Base-by-base conservation (phyloP, 768 basidiomycete species). In the Trametes cingulata region DNA sequence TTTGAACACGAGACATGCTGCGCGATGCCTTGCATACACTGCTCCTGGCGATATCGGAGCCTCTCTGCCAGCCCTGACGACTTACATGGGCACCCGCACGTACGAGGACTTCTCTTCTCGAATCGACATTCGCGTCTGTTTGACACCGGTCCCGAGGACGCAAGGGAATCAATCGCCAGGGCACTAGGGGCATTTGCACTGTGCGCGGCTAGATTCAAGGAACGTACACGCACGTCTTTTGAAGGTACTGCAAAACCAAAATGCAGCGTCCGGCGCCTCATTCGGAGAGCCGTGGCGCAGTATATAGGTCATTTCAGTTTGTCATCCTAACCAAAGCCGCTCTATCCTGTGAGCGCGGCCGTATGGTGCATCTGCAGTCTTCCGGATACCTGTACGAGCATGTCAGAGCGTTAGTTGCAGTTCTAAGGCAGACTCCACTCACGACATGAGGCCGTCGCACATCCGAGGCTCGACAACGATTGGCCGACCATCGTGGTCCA, bases 401-500 rank as follows among this genome's bases (percentile, higher is more conserved):
- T 22, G 20, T 24, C 25, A 12, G 24, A 22, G 20, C 43, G 43
- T 24, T 19, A 24, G 10, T 10, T 33, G 43, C 10, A 19, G 43
- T 6, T 24, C 6, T 45, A 45, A 22, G 6, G 10, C 6, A 19
- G 43, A 20, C 43, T 20, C 19, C 13, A 45, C 19, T 45, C 33
- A 60, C 63, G 54, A 56, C 19, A 53, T 17, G 17, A 60, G 33
- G 0, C 63, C 63, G 6, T 60, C 40, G 0, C 27, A 24, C 33
- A 47, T 47, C 17, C 36, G 50, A 4, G 29, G 15, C 7, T 50
- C 20, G 19, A 46, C 1, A 9, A 9, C 20, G 29, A 63, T 50
- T 1, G 57, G 48, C 0, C 15, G 33, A 2, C 63, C 63, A 5
- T 25, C 13, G 12, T 57, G 52, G 46, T 67, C 67, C 15, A 41